Percentiles rank a stretch among this genome's conserved stretches.
phyloP scores from a whole-genome alignment of 495 filamentous ascomycete genomes.

The Lepidopterella palustris region DNA sequence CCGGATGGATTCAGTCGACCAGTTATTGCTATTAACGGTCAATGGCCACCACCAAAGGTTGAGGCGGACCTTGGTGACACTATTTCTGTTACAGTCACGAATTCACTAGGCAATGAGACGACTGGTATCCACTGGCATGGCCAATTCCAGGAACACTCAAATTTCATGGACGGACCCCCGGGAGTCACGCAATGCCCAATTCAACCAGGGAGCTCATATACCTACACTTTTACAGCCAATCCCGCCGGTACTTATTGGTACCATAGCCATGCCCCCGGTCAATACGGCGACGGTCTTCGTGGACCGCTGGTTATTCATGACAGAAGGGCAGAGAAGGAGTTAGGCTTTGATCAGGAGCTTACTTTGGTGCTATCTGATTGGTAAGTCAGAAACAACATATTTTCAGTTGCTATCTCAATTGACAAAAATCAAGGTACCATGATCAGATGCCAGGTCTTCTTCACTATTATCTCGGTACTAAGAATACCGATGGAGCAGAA shows the following conservation, averaged over 20 bases:
- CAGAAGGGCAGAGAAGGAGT: constrained; percentile 8
- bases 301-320: constrained; percentile 25
- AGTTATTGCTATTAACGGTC: constrained; percentile 26
- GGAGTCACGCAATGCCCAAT: constrained; percentile 25
- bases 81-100: constrained; percentile 17
- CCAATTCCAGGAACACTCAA: constrained; percentile 14
- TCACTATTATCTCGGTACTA: constrained; percentile 13
- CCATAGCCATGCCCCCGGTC: constrained; percentile 26
- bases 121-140: constrained; percentile 25
- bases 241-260: constrained; percentile 33
- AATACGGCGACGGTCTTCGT: constrained; percentile 22
- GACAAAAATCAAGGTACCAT: constrained; percentile 18
- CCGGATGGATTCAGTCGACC: constrained; percentile 21
- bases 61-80: constrained; percentile 19
- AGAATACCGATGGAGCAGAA: constrained; percentile 12
- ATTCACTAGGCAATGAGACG: constrained; percentile 23
- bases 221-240: constrained; percentile 15
- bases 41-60: constrained; percentile 26
- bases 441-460: constrained; percentile 13
- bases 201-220: constrained; percentile 11
- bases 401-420: background rate
- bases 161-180: constrained; percentile 12
- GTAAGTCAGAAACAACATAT: background rate
- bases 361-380: constrained; percentile 21
- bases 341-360: constrained; percentile 13